Base-by-base conservation (phyloP, 495 filamentous ascomycete genomes). In the Jackrogersella minutella region DNA sequence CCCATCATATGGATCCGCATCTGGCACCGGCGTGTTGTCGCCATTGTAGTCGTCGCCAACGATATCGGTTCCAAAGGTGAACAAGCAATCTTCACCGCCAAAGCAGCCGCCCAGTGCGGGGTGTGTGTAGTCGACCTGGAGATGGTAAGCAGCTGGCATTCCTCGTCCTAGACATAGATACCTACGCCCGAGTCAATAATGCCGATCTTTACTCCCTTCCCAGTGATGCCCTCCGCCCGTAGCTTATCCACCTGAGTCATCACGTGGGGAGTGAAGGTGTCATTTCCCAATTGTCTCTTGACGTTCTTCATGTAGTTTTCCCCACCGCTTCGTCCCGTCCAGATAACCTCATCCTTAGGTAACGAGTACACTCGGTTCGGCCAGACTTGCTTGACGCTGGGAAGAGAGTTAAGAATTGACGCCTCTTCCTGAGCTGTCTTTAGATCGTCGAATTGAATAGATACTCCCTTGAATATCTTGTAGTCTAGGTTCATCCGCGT, bases 71-170 rank as follows among this genome's bases (percentile, higher is more conserved):
- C 84, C 84, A 28, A 79, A 85, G n/a, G 76, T 77, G 36, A 87
- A 81, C 69, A 85, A 69, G 68, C 83, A 87, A 30, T 80, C 83
- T 3, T 74, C 61, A 4, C 84, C 80, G 19, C 66, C 72, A 65
- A 86, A 82, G 57, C 84, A 86, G 50, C 85, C 85, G 21, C 85
- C 85, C 3, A 88, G 78, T 7, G 84, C 83, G 3, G 85, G 84
- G 54, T 87, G 85, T 0, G 65, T 80, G 63, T 85, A 88, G 66
- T 88, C 85, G 63, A 82, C 80, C 79, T 81, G 24, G 17, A 21
- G n/a, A 51, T 41, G 6, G 63, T 75, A 58, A 74, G 70, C 34
- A 16, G 2, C 30, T 31, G 13, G 22, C 21, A 5, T 44, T 37
- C 34, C 14, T 47, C 47, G n/a, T 17, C 21, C 11, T 21, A 26